Percentiles rank a stretch among this genome's conserved stretches.
Conservation (phyloP, 164 flowering plant genomes). For the Berberis thunbergii region DNA sequence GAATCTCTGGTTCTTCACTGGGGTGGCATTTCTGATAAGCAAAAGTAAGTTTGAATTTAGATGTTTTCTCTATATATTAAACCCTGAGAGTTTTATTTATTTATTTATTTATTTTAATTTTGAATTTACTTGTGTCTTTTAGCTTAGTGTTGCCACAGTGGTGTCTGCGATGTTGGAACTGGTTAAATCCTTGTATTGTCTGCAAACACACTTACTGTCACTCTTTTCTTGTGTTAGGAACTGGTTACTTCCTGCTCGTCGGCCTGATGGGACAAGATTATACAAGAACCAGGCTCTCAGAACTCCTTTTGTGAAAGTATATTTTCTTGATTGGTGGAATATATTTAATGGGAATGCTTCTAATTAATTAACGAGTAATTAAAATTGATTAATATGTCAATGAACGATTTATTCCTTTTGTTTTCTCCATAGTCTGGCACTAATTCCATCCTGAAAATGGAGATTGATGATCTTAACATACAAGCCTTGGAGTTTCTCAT, state of each 20-base stretch:
- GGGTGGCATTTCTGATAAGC: conserved; percentile 60
- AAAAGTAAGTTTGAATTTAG: conserved; percentile 39
- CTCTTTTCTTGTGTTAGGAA: conserved; percentile 29
- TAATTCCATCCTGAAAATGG: conserved; percentile 47
- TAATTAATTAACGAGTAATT: background rate
- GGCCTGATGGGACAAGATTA: conserved; percentile 64
- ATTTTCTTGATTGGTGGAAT: conserved; percentile 6
- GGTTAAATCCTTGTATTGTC: background rate
- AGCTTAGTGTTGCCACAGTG: too few relatives aligned
- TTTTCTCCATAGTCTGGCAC: conserved; percentile 50
- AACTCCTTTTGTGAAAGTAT: conserved; percentile 71
- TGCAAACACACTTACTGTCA: too few relatives aligned
- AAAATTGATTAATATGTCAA: background rate
- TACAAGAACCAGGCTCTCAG: conserved; percentile 80
- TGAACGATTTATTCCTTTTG: background rate
- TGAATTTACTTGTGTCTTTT: background rate
- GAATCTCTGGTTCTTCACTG: conserved; percentile 70
- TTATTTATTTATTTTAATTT: background rate
- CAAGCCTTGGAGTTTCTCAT: conserved; percentile 87
- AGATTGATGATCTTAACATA: conserved; percentile 69
- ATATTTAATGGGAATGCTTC: background rate
- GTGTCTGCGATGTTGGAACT: background rate
- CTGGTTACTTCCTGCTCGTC: conserved; percentile 77
- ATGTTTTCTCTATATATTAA: background rate
- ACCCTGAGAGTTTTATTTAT: background rate